Base-by-base conservation (phyloP, 2,329 filamentous ascomycete genomes). In the Aureobasidium musti region DNA sequence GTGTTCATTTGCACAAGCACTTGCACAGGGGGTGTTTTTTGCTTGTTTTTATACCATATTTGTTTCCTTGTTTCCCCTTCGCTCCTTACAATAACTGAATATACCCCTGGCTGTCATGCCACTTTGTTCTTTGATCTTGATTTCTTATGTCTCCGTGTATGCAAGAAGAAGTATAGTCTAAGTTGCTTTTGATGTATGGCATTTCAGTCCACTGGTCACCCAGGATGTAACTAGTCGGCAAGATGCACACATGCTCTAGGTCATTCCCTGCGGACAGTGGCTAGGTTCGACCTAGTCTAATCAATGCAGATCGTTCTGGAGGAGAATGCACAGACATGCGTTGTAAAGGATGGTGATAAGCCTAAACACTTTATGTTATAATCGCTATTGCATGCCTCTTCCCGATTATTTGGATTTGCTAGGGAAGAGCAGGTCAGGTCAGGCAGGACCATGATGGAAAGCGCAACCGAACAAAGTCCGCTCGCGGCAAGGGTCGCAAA, bases 51-150 rank as follows among this genome's bases (percentile, higher is more conserved):
- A 43, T 60, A 60, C 56, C 56, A 47, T 26, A 41, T 54, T 45
- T 28, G 5, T 64, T 45, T n/a, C 47, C 49, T 52, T 45, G 28
- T 43, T 63, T 14, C 39, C 37, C 43, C 68, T 66, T 66, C 54
- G 59, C 68, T 67, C 63, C 28, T 30, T 64, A 35, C 66, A 67
- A 66, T 65, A 68, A 30, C 37, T 68, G 43, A 63, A 63, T 70
- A 70, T 70, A 70, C 67, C 69, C 70, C 57, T 69, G 59, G 59
- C 59, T 63, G 59, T 52, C 59, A 63, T 41, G 59, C 59, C 59
- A 23, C 28, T n/a, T 49, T 61, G n/a, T 23, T 49, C 3, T 43
- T 21, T 30, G 26, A 52, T 14, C 19, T 21, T 14, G 2, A 5
- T 35, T 30, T 37, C 19, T 17, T 6, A n/a, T 54, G 50, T 35